Evolutionary conservation across 2,329 filamentous ascomycete genomes (phyloP).

Genomic region (Teratosphaeria destructans): DNA sequence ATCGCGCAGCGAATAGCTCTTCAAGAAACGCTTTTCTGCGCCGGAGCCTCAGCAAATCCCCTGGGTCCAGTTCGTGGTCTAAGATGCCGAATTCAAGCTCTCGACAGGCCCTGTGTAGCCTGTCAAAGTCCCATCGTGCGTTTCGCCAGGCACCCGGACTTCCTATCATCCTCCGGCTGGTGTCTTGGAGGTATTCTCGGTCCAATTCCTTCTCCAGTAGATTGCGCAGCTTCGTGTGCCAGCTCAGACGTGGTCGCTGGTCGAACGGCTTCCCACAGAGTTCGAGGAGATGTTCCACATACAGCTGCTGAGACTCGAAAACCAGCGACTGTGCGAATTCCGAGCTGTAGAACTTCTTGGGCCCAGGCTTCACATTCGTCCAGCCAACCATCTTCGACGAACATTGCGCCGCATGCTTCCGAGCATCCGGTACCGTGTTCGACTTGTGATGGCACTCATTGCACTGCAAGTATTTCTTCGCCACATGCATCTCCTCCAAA

Average conservation of each 20-base stretch:
- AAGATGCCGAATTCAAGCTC: slow-evolving; percentile 5
- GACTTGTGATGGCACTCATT: slow-evolving; percentile 4
- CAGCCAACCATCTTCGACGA: background rate
- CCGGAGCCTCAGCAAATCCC: background rate
- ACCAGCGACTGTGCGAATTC: slow-evolving; percentile 3
- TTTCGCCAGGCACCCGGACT: slow-evolving; percentile 1
- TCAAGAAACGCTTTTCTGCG: slow-evolving; percentile 1
- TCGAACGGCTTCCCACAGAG: slow-evolving; percentile 1
- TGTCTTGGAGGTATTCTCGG: background rate
- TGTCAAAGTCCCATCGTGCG: slow-evolving; percentile 5
- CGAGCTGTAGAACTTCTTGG: slow-evolving; percentile 7
- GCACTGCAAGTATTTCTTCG: slow-evolving; percentile 7
- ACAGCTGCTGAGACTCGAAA: slow-evolving; percentile 6
- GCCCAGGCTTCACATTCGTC: slow-evolving; percentile 3
- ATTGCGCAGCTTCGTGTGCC: slow-evolving; percentile 6
- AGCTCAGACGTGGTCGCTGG: slow-evolving; percentile 2
- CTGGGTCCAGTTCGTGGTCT: background rate
- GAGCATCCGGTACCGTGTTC: slow-evolving; percentile 7
- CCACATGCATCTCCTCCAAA: slow-evolving; percentile 9
- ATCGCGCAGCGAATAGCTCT: slow-evolving; percentile 1
- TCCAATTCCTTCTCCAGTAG: slow-evolving; percentile 2
- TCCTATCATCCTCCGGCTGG: slow-evolving; percentile 2
- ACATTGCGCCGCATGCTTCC: slow-evolving; percentile 6
- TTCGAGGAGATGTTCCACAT: slow-evolving; percentile 7
- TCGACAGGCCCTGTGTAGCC: slow-evolving; percentile 3